A percentile compares a stretch with the other conserved stretches of the same genome.
These are phyloP conservation scores for Penicillium sp. DNA, from an alignment of 2,329 filamentous ascomycete genomes.

Conservation along the genomic window DNA sequence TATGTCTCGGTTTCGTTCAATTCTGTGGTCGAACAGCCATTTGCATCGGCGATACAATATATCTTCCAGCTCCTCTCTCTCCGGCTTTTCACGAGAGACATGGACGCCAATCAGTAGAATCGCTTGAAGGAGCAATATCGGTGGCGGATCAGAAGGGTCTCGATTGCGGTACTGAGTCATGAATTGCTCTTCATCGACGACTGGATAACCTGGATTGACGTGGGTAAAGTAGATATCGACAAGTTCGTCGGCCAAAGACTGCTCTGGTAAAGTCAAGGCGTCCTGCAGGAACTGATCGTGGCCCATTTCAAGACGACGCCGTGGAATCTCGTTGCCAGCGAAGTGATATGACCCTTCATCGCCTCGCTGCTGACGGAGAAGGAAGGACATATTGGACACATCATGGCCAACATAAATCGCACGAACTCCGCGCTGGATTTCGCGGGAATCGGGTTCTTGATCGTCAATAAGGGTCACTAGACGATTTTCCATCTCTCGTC, in stretches of 20 bases:
- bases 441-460: constrained; percentile 42
- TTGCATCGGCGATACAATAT: constrained; percentile 53
- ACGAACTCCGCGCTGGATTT: constrained; percentile 47
- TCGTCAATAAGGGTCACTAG: constrained; percentile 51
- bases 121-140: constrained; percentile 49
- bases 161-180: constrained; percentile 48
- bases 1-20: constrained; percentile 52
- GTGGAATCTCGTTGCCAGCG: constrained; percentile 42
- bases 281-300: constrained; percentile 46
- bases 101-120: constrained; percentile 52
- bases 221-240: constrained; percentile 50
- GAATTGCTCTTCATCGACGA: constrained; percentile 51
- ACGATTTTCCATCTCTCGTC: constrained; percentile 42
- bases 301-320: constrained; percentile 39
- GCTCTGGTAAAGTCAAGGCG: constrained; percentile 49
- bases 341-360: constrained; percentile 40
- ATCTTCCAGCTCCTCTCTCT: constrained; percentile 44
- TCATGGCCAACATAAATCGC: constrained; percentile 55
- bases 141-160: constrained; percentile 44
- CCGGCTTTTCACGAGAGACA: constrained; percentile 39
- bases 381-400: constrained; percentile 54
- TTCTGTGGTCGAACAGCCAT: constrained; percentile 50
- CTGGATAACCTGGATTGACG: constrained; percentile 51
- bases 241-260: constrained; percentile 47
- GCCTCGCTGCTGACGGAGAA: constrained; percentile 49